Conservation (phyloP, 768 basidiomycete genomes). For the Neoboletus subvelutipes region DNA sequence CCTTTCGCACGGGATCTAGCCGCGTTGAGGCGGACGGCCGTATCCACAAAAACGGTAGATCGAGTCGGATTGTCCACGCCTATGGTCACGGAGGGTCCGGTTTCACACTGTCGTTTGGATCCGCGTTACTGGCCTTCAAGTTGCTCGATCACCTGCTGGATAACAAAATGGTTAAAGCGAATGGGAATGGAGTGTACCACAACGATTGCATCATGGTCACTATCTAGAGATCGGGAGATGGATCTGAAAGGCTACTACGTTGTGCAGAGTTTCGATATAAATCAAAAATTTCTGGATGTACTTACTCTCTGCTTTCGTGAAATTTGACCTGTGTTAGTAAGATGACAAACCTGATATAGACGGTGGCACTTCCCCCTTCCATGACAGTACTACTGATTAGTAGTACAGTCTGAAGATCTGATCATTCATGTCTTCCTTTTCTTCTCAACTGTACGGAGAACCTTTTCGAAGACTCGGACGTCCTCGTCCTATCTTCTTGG, state of each 20-base stretch:
- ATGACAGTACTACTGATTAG: too few species aligned
- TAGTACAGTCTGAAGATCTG: too few species aligned
- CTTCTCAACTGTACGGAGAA: background rate
- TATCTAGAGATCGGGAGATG: background rate
- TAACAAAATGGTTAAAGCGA: background rate
- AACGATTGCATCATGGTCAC: background rate
- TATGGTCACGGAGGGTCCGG: background rate
- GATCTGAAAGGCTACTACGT: background rate
- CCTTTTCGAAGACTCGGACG: conserved; percentile 29
- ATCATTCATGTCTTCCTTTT: too few species aligned
- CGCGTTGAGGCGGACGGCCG: background rate
- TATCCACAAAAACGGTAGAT: background rate
- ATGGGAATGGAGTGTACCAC: background rate
- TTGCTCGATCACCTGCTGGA: background rate
- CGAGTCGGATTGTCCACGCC: background rate
- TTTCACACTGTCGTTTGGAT: background rate
- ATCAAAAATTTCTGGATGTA: too few species aligned
- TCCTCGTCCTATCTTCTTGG: conserved; percentile 29
- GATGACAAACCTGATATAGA: too few species aligned
- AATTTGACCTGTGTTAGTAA: too few species aligned
- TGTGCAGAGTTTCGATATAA: background rate
- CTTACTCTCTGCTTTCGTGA: too few species aligned
- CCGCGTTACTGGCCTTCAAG: background rate
- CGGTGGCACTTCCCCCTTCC: too few species aligned
- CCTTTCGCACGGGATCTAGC: background rate